Evolutionary conservation across 1,284 basidiomycete species (phyloP), one percentile per base, ranked within the genome.

Genomic region (Polyporus tsugae): DNA sequence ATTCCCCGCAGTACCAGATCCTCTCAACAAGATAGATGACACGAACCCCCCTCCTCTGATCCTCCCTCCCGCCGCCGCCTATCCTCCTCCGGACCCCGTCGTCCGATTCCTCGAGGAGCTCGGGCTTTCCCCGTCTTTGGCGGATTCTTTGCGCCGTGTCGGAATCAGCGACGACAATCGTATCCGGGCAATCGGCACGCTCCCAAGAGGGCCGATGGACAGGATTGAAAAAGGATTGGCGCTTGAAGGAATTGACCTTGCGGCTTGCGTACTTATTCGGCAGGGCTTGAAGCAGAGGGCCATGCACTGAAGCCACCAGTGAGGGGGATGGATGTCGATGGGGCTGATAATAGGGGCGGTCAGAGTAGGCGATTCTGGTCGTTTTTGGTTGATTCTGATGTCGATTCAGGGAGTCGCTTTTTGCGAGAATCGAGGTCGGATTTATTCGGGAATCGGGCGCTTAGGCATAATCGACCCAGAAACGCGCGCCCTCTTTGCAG

Each of bases 151-250:
- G 3, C 41, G 36, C 10, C 39, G 59, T 2, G 52, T 64, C 22
- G 67, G 67, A 19, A 62, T 68, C 60, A 35, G 35, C 19, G 63
- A 68, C 39, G n/a, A 41, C 19, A 19, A 11, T 2, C 57, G 64
- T 4, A 63, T 63, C 33, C 41, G 49, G 22, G 46, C 35, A 22
- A 39, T 63, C 10, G 67, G 67, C 19, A 19, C 35, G 22, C 52
- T 68, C 10, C 33, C 59, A 2, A 49, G 61, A n/a, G 7, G 38
- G 4, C 60, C 59, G 6, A 44, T 68, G 15, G 63, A 58, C 25
- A 64, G 38, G n/a, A 53, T 68, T 1, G 59, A 64, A 25, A 19
- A 39, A n/a, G 39, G 39, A 44, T 63, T 68, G 5, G 60, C 29
- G 11, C 17, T 9, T 5, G 44, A 62, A 25, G 63, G 63, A 4